phyloP scores from a whole-genome alignment of 192 early-diverging fungal species.

The Dissophora ornata region DNA sequence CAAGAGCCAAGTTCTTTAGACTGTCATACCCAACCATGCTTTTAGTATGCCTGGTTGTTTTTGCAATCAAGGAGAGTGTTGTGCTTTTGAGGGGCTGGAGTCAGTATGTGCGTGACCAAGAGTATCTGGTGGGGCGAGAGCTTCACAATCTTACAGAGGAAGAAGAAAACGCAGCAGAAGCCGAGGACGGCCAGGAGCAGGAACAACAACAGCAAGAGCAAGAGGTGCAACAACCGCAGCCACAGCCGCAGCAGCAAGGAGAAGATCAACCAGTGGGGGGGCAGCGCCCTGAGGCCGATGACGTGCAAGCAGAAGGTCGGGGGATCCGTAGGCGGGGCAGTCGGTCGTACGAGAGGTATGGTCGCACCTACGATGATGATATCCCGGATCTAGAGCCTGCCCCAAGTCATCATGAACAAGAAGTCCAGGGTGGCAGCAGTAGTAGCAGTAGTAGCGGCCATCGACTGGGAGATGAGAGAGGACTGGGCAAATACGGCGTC shows the following conservation, averaged over 20 bases:
- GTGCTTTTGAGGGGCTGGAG: slow-evolving; percentile 75
- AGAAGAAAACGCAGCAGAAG: background rate
- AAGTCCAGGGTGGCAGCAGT: background rate
- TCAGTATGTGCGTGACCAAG: slow-evolving; percentile 81
- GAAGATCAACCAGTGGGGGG: background rate
- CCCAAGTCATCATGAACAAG: background rate
- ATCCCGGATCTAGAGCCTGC: slow-evolving; percentile 17
- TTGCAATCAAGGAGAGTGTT: slow-evolving; percentile 29
- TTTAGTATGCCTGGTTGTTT: slow-evolving; percentile 34
- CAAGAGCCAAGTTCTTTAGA: slow-evolving; percentile 31
- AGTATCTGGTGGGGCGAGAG: slow-evolving; percentile 85
- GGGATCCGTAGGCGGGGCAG: too few relatives aligned
- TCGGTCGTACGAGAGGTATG: background rate
- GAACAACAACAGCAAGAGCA: background rate
- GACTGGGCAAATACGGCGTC: background rate
- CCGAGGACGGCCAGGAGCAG: too few relatives aligned
- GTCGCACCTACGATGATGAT: background rate
- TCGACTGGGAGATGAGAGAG: background rate
- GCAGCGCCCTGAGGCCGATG: background rate
- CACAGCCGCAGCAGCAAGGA: background rate
- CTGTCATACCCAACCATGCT: slow-evolving; percentile 57
- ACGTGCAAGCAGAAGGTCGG: background rate
- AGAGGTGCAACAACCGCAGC: background rate
- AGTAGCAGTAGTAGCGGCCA: background rate
- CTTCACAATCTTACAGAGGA: slow-evolving; percentile 81